Conservation (phyloP, 1,139 yeast species). For the Candida frijolesensis region DNA sequence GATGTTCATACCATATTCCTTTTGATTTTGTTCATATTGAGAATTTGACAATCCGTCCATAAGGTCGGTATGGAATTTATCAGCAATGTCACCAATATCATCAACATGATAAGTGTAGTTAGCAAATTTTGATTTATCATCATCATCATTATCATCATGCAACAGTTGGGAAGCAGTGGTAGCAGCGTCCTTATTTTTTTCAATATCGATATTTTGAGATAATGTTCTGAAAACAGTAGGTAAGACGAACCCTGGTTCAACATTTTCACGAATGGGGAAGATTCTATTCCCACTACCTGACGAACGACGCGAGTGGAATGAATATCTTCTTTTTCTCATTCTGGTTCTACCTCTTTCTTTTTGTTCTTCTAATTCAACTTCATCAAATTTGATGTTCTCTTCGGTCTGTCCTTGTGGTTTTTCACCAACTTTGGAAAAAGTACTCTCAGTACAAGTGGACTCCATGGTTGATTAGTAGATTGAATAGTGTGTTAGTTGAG, state of each 20-base stretch:
- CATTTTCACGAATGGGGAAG: slow-evolving; percentile 13
- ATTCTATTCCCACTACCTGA: slow-evolving; percentile 6
- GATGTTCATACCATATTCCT: slow-evolving; percentile 37
- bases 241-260: slow-evolving; percentile 30
- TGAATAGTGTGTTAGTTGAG: no score
- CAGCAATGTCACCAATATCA: slow-evolving; percentile 22
- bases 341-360: slow-evolving; percentile 13
- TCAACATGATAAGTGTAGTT: slow-evolving; percentile 29
- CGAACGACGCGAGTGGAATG: slow-evolving; percentile 12
- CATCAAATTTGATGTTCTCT: slow-evolving; percentile 9
- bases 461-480: slow-evolving; percentile 2
- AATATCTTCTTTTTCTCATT: slow-evolving; percentile 12
- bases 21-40: slow-evolving; percentile 18
- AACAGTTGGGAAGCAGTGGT: no score
- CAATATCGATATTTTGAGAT: slow-evolving; percentile 37
- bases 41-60: slow-evolving; percentile 21
- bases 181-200: slow-evolving; percentile 5
- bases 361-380: slow-evolving; percentile 12
- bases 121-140: slow-evolving; percentile 20
- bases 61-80: slow-evolving; percentile 23
- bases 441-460: slow-evolving; percentile 9
- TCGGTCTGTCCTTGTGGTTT: neutral
- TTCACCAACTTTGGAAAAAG: slow-evolving; percentile 8
- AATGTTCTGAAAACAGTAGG: slow-evolving; percentile 42
- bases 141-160: slow-evolving; percentile 2